phyloP scores from a whole-genome alignment of 2,329 filamentous ascomycete species.

The Colletotrichum trifolii region DNA sequence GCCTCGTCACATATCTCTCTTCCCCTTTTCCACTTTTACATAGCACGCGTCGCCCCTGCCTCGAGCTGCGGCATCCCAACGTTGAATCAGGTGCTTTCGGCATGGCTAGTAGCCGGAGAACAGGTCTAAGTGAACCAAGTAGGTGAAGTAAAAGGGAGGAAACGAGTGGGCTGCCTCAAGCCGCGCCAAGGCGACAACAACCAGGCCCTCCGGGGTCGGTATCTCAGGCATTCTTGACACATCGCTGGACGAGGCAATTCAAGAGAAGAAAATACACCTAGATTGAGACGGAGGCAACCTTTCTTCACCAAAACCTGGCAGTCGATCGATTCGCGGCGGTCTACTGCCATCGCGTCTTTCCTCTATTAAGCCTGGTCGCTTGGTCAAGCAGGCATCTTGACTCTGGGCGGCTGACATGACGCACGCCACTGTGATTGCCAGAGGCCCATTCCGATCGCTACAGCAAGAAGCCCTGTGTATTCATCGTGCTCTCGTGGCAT shows the following conservation, averaged over 20 bases:
- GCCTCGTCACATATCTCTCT: neutral
- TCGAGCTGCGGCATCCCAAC: neutral
- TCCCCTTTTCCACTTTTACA: neutral
- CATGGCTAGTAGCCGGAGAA: neutral
- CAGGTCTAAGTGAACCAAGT: neutral
- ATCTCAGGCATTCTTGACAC: conserved; percentile 5
- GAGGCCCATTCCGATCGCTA: neutral
- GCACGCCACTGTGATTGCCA: neutral
- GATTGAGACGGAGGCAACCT: neutral
- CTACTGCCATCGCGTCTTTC: neutral
- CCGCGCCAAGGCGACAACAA: neutral
- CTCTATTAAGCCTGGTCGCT: neutral
- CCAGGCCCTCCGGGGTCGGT: neutral
- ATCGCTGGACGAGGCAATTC: neutral
- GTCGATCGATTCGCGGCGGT: neutral
- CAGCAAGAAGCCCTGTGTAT: neutral
- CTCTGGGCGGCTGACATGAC: neutral
- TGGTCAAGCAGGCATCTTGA: neutral
- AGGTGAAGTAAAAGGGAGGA: neutral
- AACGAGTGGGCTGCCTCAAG: neutral
- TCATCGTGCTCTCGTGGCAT: neutral
- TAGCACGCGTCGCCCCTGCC: neutral
- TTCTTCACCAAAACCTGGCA: conserved; percentile 17
- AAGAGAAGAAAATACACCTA: neutral
- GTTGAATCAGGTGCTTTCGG: neutral